Percentiles rank a stretch among this genome's conserved stretches.
These are phyloP conservation scores for Aspergillus ostianus DNA, from an alignment of 495 filamentous ascomycete species.

Conservation along the genomic window DNA sequence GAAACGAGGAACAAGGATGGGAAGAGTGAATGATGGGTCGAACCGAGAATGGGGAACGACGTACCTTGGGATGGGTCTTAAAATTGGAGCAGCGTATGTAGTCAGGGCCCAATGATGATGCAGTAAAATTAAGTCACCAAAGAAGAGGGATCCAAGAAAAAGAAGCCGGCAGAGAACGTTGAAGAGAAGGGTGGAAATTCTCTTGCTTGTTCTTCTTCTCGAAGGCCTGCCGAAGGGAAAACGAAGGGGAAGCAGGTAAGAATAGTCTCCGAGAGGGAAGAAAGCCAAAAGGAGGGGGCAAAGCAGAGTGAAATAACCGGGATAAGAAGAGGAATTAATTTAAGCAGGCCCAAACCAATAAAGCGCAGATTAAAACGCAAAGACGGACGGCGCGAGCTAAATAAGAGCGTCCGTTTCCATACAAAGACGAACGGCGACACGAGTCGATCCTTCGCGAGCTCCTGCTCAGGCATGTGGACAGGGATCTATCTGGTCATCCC, in stretches of 20 bases:
- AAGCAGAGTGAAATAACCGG: conserved; percentile 1
- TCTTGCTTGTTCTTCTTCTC: conserved; percentile 3
- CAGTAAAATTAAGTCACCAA: not conserved
- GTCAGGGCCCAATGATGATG: not conserved
- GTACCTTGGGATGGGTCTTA: not conserved
- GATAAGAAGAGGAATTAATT: not conserved
- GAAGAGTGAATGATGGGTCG: not conserved
- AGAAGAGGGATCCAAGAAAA: not conserved
- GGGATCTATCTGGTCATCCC: not conserved
- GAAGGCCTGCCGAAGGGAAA: conserved; percentile 4
- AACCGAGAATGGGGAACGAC: conserved; percentile 5
- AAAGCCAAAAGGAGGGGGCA: conserved; percentile 7
- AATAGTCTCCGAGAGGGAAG: not conserved
- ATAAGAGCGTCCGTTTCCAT: conserved; percentile 2
- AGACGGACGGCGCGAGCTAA: not conserved
- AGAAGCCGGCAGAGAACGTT: not conserved
- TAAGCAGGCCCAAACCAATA: not conserved
- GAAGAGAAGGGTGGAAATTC: too few species aligned
- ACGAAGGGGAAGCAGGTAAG: conserved; percentile 5
- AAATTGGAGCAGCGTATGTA: not conserved
- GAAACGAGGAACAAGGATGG: not conserved
- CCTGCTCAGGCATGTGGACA: not conserved
- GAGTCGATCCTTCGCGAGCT: not conserved
- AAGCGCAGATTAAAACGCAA: not conserved
- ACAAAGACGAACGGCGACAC: too few species aligned